These are phyloP conservation scores for Pseudozyma sp. DNA, from an alignment of 1,284 basidiomycete species.

Conservation along the genomic window DNA sequence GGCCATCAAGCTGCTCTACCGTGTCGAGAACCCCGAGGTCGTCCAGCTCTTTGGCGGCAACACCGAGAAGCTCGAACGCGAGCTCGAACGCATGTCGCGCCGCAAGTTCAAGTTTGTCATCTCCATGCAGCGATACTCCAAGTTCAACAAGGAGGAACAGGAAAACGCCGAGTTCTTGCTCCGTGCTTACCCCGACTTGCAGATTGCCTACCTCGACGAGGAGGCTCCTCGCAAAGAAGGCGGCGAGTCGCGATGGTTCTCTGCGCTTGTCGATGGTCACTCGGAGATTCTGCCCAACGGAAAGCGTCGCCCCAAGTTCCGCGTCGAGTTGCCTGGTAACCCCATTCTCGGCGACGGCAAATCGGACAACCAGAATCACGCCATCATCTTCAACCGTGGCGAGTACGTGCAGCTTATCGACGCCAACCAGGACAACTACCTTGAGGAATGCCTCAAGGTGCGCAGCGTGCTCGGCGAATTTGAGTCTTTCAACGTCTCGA, in stretches of 20 bases:
- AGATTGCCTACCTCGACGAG: slow-evolving; percentile 98
- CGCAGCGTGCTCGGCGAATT: slow-evolving; percentile 98
- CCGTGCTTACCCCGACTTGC: slow-evolving; percentile 97
- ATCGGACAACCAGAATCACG: slow-evolving; percentile 99
- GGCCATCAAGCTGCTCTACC: slow-evolving; percentile 99
- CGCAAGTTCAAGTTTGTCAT: slow-evolving; percentile 99
- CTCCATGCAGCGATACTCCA: slow-evolving; percentile 99
- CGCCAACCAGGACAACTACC: slow-evolving; percentile 99
- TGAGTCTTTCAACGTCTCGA: slow-evolving; percentile 88
- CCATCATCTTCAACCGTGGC: slow-evolving; percentile 98
- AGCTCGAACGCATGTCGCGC: slow-evolving; percentile 95
- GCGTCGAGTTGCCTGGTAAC: slow-evolving; percentile 97
- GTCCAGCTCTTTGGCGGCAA: slow-evolving; percentile 97
- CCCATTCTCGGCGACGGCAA: slow-evolving; percentile 99
- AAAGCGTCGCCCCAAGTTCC: slow-evolving; percentile 92
- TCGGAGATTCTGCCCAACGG: slow-evolving; percentile 93
- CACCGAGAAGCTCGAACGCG: slow-evolving; percentile 94
- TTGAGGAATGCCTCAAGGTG: slow-evolving; percentile 99
- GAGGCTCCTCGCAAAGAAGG: slow-evolving; percentile 91
- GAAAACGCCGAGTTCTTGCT: slow-evolving; percentile 98
- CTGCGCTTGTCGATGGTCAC: slow-evolving; percentile 95
- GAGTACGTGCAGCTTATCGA: slow-evolving; percentile 99
- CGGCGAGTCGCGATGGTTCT: slow-evolving; percentile 94
- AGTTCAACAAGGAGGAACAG: slow-evolving; percentile 99
- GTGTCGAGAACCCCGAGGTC: slow-evolving; percentile 98